A percentile compares a stretch with the other conserved stretches of the same genome.
Evolutionary conservation across 176 grass and related monocot genomes (phyloP).

Genomic region (Saccharum officinarum): DNA sequence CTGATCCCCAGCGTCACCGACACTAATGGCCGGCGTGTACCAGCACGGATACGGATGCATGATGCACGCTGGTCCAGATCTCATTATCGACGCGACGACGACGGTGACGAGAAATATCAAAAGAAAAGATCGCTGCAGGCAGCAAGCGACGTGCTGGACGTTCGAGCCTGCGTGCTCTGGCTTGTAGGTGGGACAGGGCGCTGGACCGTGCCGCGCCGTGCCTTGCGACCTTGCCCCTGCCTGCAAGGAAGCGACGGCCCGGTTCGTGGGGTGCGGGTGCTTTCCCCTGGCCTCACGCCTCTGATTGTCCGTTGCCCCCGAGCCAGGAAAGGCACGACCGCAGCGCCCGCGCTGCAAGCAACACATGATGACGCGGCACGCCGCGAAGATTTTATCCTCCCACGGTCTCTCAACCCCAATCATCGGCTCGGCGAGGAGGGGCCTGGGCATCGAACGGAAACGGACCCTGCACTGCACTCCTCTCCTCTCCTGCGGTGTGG

Average conservation of each 20-base stretch:
- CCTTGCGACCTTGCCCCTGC: background rate
- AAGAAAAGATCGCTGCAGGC: background rate
- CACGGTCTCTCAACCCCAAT: no score
- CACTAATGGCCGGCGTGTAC: background rate
- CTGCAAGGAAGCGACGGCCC: background rate
- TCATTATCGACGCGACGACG: background rate
- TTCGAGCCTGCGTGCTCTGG: background rate
- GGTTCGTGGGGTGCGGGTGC: background rate
- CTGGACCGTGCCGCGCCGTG: no score
- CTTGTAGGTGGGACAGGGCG: background rate
- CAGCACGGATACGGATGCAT: background rate
- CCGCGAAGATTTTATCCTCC: conserved; percentile 7
- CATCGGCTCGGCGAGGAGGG: no score
- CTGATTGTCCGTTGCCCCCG: conserved; percentile 14
- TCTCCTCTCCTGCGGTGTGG: no score
- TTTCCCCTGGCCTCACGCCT: background rate
- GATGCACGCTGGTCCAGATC: background rate
- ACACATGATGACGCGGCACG: background rate
- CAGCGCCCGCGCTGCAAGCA: no score
- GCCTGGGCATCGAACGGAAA: no score
- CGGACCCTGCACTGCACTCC: no score
- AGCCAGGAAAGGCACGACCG: conserved; percentile 21
- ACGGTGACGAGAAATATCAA: background rate
- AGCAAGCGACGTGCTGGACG: background rate
- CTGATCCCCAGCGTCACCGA: background rate